Evolutionary conservation across 805 yeast genomes (phyloP), one percentile per base, ranked within the genome.

Genomic region (Candida argentea): DNA sequence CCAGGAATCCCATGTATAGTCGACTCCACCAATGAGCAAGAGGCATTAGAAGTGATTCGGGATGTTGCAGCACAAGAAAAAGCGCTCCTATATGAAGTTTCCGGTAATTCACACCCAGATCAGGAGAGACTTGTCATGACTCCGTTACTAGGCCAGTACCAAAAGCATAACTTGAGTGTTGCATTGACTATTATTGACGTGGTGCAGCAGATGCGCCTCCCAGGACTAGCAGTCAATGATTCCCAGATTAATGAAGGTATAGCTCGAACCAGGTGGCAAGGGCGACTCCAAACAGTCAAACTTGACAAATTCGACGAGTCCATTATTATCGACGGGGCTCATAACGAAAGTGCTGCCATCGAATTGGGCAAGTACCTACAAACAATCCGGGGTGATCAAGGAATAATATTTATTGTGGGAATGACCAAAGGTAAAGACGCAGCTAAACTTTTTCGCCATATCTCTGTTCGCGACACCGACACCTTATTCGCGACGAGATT

Each of bases 321-420:
- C 1, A 50, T 75, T 0, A 51, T 91, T 4, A 44, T 91, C 2
- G 97, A 89, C 54, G 97, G 97, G 3, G 96, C 97, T 0, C 97
- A 91, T 49, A 91, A 91, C 47, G 75, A 73, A 5, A 73, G 76
- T 34, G 94, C 96, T 0, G 91, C 95, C 0, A 52, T 55, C n/a
- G 84, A 80, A 42, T 57, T 91, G 17, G 68, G 67, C 0, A 62
- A 62, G 22, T 84, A 62, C 45, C 51, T 86, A 2, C 50, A 25
- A 20, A 10, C 24, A 32, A 1, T 34, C 44, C 2, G 39, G 44
- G 19, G 32, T 24, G 40, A 44, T 4, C 38, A 36, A 36, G 54
- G 67, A 37, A 36, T 73, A 3, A 59, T 70, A 0, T 84, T 78
- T 50, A 62, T 89, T 0, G 50, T 85, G 24, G 95, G 85, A 0